Evolutionary conservation across 2,329 filamentous ascomycete species (phyloP).

Genomic region (Ascochyta fabae): DNA sequence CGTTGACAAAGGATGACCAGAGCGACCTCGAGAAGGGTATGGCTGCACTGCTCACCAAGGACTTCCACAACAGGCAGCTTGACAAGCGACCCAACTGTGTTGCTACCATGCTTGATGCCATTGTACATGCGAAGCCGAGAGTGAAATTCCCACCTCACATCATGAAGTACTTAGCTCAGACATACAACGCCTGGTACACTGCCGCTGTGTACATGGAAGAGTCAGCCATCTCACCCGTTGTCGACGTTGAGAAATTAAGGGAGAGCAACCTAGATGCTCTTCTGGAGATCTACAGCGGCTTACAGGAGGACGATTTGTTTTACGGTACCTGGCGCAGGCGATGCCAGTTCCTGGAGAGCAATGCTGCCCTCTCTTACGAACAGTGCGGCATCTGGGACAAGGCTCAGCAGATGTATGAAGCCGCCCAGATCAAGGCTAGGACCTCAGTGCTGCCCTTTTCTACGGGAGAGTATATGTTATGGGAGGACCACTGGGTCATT

Average conservation of each 20-base stretch:
- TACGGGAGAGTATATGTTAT: conserved; percentile 96
- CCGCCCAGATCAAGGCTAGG: conserved; percentile 93
- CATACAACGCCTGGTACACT: conserved; percentile 98
- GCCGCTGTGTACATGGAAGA: conserved; percentile 89
- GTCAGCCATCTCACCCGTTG: conserved; percentile 79
- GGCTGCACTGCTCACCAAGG: conserved; percentile 88
- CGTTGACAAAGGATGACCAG: conserved; percentile 84
- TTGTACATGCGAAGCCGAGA: conserved; percentile 80
- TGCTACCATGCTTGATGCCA: conserved; percentile 87
- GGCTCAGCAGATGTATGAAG: conserved; percentile 94
- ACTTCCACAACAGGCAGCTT: conserved; percentile 92
- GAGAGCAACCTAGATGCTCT: conserved; percentile 96
- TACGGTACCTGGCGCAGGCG: conserved; percentile 96
- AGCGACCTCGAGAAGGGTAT: conserved; percentile 89
- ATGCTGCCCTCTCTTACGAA: conserved; percentile 95
- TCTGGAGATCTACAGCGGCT: conserved; percentile 86
- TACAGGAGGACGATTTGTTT: conserved; percentile 96
- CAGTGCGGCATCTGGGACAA: conserved; percentile 99
- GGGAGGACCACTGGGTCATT: conserved; percentile 99
- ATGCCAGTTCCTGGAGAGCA: conserved; percentile 96
- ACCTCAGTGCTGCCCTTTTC: conserved; percentile 97
- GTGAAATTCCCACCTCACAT: conserved; percentile 96
- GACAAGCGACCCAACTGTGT: conserved; percentile 96
- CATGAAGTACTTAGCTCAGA: conserved; percentile 91
- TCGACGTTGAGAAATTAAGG: conserved; percentile 81